These are phyloP conservation scores for Paxillus ammoniavirescens DNA, from an alignment of 768 basidiomycete genomes.

Conservation along the genomic window DNA sequence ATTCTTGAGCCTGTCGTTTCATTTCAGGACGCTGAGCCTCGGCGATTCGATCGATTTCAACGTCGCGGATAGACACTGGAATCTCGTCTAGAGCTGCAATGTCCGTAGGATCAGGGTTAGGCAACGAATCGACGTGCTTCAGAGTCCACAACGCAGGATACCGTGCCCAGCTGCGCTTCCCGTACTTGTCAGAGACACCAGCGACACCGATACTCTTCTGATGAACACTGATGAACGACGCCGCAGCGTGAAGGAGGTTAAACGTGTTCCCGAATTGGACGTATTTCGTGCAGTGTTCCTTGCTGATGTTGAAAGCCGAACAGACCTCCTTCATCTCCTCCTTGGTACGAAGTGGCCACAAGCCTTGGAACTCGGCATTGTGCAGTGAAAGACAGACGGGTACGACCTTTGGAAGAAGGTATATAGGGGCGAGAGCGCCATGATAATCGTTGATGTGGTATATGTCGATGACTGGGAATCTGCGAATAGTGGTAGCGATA, in stretches of 20 bases:
- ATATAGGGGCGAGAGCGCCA: slow-evolving; percentile 87
- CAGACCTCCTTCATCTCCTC: slow-evolving; percentile 99
- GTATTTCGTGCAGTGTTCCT: slow-evolving; percentile 94
- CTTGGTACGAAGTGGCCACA: slow-evolving; percentile 95
- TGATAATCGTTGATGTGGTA: slow-evolving; percentile 97
- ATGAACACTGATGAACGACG: slow-evolving; percentile 88
- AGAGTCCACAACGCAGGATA: slow-evolving; percentile 96
- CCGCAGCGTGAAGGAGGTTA: slow-evolving; percentile 91
- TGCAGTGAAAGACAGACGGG: slow-evolving; percentile 91
- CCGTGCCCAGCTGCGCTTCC: slow-evolving; percentile 94
- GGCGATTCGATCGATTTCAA: slow-evolving; percentile 74
- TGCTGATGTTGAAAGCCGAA: slow-evolving; percentile 96
- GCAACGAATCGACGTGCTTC: slow-evolving; percentile 92
- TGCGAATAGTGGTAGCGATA: slow-evolving; percentile 87
- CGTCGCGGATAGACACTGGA: slow-evolving; percentile 65
- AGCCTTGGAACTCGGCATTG: slow-evolving; percentile 97
- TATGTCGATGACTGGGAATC: slow-evolving; percentile 84
- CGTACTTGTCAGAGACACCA: slow-evolving; percentile 97
- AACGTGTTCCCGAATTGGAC: slow-evolving; percentile 98
- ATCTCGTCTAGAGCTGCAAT: slow-evolving; percentile 89
- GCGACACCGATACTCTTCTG: slow-evolving; percentile 94
- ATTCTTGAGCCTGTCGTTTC: slow-evolving; percentile 92
- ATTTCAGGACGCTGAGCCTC: slow-evolving; percentile 89
- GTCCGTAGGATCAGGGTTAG: slow-evolving; percentile 93
- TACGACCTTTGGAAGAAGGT: slow-evolving; percentile 87